These are phyloP conservation scores for Gynochthodes officinalis DNA, from an alignment of 257 asterid genomes.

Conservation along the genomic window DNA sequence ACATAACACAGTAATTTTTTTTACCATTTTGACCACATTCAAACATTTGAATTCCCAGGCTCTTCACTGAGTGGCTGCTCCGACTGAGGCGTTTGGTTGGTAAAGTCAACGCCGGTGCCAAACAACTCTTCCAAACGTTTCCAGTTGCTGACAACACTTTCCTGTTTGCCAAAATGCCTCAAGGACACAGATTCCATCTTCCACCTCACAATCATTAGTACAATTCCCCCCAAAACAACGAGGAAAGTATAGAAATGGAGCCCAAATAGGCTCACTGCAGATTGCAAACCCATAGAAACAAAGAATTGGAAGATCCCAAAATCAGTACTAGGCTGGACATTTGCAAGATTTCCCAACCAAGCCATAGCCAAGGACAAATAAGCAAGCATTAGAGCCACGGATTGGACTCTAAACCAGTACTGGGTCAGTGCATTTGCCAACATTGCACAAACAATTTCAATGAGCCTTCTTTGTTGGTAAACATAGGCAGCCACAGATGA, in stretches of 20 bases:
- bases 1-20: too few relatives aligned
- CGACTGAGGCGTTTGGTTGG: neutral
- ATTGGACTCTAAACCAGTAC: too few relatives aligned
- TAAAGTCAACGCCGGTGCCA: neutral
- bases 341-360: constrained; percentile 21
- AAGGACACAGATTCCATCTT: constrained; percentile 14
- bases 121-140: neutral
- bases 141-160: neutral
- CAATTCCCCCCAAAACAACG: constrained; percentile 2
- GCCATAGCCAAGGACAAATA: constrained; percentile 8
- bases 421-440: too few relatives aligned
- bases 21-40: too few relatives aligned
- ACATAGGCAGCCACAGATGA: too few relatives aligned
- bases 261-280: constrained; percentile 18
- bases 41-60: too few relatives aligned
- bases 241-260: constrained; percentile 13
- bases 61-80: too few relatives aligned
- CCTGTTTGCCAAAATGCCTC: neutral
- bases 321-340: constrained; percentile 21
- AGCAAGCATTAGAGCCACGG: neutral
- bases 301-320: constrained; percentile 21
- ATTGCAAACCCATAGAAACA: constrained; percentile 17
- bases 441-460: too few relatives aligned
- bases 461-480: too few relatives aligned
- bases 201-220: constrained; percentile 6